Evolutionary conservation across 139 green algal species (phyloP).

Genomic region (Bryopsis sp.): DNA sequence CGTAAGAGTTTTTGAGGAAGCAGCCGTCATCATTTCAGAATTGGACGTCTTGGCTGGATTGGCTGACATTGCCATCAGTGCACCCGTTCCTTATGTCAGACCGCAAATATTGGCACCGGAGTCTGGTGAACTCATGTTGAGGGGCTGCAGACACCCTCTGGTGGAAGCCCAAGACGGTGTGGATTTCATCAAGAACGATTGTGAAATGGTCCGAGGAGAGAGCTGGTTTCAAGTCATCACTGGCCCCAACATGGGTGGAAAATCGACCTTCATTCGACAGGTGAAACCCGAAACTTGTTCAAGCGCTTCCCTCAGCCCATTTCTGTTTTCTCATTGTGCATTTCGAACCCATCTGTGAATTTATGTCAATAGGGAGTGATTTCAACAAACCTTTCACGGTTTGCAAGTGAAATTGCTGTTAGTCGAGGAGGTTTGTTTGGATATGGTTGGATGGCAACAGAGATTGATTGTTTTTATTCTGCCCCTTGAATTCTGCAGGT

Average conservation of each 20-base stretch:
- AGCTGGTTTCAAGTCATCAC: conserved; percentile 97
- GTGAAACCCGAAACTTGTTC: conserved; percentile 25
- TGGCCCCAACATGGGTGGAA: conserved; percentile 99
- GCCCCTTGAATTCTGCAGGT: too few relatives aligned
- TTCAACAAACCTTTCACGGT: too few relatives aligned
- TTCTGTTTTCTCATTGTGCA: too few relatives aligned
- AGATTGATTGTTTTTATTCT: too few relatives aligned
- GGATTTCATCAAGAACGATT: conserved; percentile 87
- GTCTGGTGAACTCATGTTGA: conserved; percentile 29
- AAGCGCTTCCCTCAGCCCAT: not conserved
- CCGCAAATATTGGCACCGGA: conserved; percentile 25
- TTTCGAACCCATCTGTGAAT: too few relatives aligned
- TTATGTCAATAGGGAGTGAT: too few relatives aligned
- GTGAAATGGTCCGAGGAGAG: conserved; percentile 46
- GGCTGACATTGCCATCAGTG: conserved; percentile 73
- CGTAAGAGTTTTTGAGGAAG: conserved; percentile 76
- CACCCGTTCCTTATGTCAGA: conserved; percentile 66
- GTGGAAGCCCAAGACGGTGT: conserved; percentile 79
- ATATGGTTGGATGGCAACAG: too few relatives aligned
- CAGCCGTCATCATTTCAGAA: conserved; percentile 65
- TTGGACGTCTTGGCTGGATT: conserved; percentile 87
- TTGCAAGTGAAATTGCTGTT: too few relatives aligned
- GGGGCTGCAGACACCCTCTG: conserved; percentile 73
- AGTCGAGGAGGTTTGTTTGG: too few relatives aligned
- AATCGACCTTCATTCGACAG: conserved; percentile 94